Evolutionary conservation across 495 filamentous ascomycete genomes (phyloP).

Genomic region (Pyrenopolyporus hunteri): DNA sequence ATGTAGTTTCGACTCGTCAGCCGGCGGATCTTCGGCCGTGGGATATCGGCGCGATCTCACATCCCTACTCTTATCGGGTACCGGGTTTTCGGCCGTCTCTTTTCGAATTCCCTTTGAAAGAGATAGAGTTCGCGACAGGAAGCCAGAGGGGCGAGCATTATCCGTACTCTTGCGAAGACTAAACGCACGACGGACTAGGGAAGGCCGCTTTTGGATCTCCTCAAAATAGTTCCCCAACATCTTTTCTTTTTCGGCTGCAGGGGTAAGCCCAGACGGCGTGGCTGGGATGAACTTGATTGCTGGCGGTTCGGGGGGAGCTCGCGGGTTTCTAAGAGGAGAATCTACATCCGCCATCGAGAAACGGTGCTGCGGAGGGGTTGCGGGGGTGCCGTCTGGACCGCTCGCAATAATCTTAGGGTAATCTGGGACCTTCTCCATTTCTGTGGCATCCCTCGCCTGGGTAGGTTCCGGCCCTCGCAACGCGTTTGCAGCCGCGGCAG

Average conservation of each 20-base stretch:
- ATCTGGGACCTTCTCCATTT: constrained; percentile 20
- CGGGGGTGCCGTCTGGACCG: constrained; percentile 51
- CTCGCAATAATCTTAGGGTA: constrained; percentile 45
- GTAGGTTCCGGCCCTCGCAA: constrained; percentile 8
- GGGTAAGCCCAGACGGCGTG: constrained; percentile 63
- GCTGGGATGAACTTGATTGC: constrained; percentile 76
- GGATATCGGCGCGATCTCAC: constrained; percentile 41
- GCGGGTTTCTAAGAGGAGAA: constrained; percentile 77
- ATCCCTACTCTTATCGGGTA: constrained; percentile 43
- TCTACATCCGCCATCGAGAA: constrained; percentile 60
- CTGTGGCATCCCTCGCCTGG: constrained; percentile 14
- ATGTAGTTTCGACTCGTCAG: constrained; percentile 66
- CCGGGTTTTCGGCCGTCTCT: constrained; percentile 19
- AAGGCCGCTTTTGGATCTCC: constrained; percentile 53
- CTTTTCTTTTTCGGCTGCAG: constrained; percentile 60
- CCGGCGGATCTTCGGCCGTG: constrained; percentile 48
- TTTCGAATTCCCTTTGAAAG: constrained; percentile 41
- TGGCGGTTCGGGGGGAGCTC: constrained; percentile 64
- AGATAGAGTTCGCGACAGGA: constrained; percentile 53
- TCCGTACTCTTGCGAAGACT: constrained; percentile 64
- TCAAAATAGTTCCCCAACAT: constrained; percentile 57
- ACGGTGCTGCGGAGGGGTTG: constrained; percentile 53
- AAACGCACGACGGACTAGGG: constrained; percentile 64
- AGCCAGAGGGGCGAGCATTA: constrained; percentile 49
- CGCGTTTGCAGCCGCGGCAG: constrained; percentile 35